Evolutionary conservation across 768 basidiomycete species (phyloP).

Genomic region (Leccinum pellstonianum): DNA sequence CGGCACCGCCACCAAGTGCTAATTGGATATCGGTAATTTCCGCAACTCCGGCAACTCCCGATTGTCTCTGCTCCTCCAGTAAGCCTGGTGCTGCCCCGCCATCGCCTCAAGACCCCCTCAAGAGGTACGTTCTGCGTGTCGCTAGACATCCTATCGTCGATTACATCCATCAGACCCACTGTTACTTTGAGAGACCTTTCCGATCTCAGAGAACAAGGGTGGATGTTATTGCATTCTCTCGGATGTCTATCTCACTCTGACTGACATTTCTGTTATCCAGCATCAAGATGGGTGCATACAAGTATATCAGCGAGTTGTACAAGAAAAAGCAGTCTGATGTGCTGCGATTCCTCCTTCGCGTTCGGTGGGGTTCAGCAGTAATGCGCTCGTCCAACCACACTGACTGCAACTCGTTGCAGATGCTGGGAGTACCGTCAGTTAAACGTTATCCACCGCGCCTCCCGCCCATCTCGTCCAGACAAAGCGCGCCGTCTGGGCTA

Average conservation of each 20-base stretch:
- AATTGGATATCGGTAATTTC: slow-evolving; percentile 27
- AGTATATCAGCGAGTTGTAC: slow-evolving; percentile 96
- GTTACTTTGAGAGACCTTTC: slow-evolving; percentile 5
- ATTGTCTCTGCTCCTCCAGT: neutral
- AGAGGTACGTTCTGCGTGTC: slow-evolving; percentile 29
- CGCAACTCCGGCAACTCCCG: slow-evolving; percentile 25
- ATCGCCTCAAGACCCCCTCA: slow-evolving; percentile 24
- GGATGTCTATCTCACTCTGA: slow-evolving; percentile 20
- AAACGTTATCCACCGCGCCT: slow-evolving; percentile 97
- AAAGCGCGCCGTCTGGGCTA: slow-evolving; percentile 98
- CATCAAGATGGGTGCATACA: slow-evolving; percentile 88
- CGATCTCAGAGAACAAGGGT: slow-evolving; percentile 17
- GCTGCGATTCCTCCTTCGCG: slow-evolving; percentile 95
- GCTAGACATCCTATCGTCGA: slow-evolving; percentile 1
- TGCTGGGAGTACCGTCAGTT: slow-evolving; percentile 99
- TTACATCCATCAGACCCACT: neutral
- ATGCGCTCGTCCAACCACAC: neutral
- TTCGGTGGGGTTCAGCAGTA: slow-evolving; percentile 58
- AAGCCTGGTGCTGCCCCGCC: slow-evolving; percentile 4
- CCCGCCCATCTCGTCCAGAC: slow-evolving; percentile 97
- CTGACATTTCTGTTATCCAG: slow-evolving; percentile 21
- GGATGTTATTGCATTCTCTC: slow-evolving; percentile 20
- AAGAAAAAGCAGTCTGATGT: slow-evolving; percentile 99
- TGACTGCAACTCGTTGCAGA: slow-evolving; percentile 37
- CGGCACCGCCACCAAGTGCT: neutral